These are phyloP conservation scores for Melaleuca quinquenervia DNA, from an alignment of 345 rosid genomes.

Conservation along the genomic window DNA sequence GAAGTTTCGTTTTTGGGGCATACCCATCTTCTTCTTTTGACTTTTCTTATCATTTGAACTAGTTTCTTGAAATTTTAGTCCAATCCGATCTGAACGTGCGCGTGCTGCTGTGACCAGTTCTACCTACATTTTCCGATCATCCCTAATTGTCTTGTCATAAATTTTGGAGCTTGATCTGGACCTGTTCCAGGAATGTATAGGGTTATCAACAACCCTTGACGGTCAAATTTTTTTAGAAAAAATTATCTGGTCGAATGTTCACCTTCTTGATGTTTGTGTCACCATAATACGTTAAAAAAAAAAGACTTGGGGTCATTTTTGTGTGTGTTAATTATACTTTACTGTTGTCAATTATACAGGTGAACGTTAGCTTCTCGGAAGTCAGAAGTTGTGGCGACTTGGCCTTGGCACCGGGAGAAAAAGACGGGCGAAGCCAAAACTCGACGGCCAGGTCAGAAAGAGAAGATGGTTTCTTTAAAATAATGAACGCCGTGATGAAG, in stretches of 20 bases:
- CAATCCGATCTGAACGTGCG: neutral
- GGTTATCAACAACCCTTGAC: neutral
- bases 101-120: neutral
- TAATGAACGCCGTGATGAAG: neutral
- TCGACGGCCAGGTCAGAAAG: neutral
- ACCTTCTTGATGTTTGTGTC: neutral
- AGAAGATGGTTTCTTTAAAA: constrained; percentile 4
- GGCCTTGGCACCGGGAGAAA: neutral
- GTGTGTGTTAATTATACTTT: neutral
- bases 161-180: neutral
- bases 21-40: neutral
- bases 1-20: neutral
- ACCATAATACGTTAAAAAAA: neutral
- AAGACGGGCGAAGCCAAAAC: constrained; percentile 1
- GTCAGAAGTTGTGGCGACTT: constrained; percentile 6
- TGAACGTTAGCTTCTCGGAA: constrained; percentile 20
- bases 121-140: neutral
- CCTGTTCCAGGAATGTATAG: neutral
- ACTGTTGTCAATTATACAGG: constrained; percentile 1
- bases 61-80: neutral
- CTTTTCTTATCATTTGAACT: neutral
- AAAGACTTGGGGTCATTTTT: neutral
- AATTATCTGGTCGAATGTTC: neutral
- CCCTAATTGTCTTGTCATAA: neutral
- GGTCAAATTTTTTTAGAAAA: neutral